phyloP scores from a whole-genome alignment of 371 early-diverging fungal genomes.

The Capillidium heterosporum region DNA sequence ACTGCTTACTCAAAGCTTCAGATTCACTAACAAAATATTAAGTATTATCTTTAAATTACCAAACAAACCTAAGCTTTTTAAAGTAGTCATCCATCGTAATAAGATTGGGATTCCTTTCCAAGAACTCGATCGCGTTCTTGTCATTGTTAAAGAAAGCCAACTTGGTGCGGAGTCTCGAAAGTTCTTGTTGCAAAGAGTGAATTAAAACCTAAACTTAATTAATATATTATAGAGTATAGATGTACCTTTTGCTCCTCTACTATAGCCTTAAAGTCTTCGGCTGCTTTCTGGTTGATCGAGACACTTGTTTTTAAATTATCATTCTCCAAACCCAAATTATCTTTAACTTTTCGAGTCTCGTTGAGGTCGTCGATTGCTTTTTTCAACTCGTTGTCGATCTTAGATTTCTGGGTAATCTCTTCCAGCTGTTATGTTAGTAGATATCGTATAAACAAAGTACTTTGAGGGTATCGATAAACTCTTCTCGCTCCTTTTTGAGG shows the following conservation, averaged over 20 bases:
- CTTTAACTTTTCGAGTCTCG: too few relatives aligned
- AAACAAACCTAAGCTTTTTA: background rate
- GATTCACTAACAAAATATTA: constrained; percentile 2
- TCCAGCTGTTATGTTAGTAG: too few relatives aligned
- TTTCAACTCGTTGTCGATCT: background rate
- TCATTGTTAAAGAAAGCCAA: constrained; percentile 41
- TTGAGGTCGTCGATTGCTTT: background rate
- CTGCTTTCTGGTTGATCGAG: background rate
- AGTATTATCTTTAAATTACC: too few relatives aligned
- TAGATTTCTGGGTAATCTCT: too few relatives aligned
- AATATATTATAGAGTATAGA: background rate
- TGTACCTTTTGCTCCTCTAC: background rate
- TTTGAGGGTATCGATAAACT: constrained; percentile 35
- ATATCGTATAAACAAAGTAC: too few relatives aligned
- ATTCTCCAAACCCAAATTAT: background rate
- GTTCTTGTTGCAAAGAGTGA: constrained; percentile 32
- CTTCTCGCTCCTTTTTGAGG: constrained; percentile 46
- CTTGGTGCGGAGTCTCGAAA: constrained; percentile 42
- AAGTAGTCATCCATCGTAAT: background rate
- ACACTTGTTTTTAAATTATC: background rate
- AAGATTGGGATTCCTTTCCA: constrained; percentile 23
- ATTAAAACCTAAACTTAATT: constrained; percentile 29
- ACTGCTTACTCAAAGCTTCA: constrained; percentile 9
- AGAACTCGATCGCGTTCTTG: constrained; percentile 43
- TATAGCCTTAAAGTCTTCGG: too few relatives aligned